These are phyloP conservation scores for Microbotryomycetes sp. DNA, from an alignment of 1,284 basidiomycete genomes.

Conservation along the genomic window DNA sequence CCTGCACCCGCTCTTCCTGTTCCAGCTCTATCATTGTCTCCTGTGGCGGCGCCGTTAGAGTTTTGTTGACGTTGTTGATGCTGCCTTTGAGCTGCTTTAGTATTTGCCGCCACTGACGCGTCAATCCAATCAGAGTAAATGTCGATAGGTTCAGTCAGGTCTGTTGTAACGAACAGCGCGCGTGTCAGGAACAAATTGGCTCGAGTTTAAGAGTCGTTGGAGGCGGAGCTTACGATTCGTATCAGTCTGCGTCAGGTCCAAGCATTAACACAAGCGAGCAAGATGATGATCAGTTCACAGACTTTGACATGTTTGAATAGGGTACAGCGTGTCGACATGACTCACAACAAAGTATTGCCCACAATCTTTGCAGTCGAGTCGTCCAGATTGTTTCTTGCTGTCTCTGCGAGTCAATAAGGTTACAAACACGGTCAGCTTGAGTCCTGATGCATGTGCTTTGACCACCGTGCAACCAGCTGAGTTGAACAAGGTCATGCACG, in stretches of 20 bases:
- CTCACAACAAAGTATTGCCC: constrained; percentile 34
- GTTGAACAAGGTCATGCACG: no score
- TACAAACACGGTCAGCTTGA: no score
- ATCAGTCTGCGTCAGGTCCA: constrained; percentile 39
- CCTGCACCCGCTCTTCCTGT: not conserved
- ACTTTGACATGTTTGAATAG: not conserved
- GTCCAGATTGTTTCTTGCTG: constrained; percentile 40
- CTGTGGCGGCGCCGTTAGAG: not conserved
- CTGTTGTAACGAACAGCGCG: constrained; percentile 30
- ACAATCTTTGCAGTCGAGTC: constrained; percentile 45
- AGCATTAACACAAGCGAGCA: constrained; percentile 21
- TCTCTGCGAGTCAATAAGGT: constrained; percentile 35
- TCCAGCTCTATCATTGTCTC: not conserved
- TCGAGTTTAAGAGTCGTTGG: no score
- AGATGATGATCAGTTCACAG: not conserved
- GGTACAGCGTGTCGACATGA: fast-evolving
- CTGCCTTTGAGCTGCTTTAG: constrained; percentile 19
- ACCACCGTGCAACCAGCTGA: no score
- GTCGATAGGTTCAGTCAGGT: constrained; percentile 44
- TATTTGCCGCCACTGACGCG: constrained; percentile 40
- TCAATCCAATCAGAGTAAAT: constrained; percentile 46
- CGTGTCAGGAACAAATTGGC: not conserved
- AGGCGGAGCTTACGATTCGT: constrained; percentile 30
- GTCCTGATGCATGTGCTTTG: no score
- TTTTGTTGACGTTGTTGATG: constrained; percentile 11